Base-by-base conservation (phyloP, 805 yeast species). In the Teunomyces barrocoloradensis region DNA sequence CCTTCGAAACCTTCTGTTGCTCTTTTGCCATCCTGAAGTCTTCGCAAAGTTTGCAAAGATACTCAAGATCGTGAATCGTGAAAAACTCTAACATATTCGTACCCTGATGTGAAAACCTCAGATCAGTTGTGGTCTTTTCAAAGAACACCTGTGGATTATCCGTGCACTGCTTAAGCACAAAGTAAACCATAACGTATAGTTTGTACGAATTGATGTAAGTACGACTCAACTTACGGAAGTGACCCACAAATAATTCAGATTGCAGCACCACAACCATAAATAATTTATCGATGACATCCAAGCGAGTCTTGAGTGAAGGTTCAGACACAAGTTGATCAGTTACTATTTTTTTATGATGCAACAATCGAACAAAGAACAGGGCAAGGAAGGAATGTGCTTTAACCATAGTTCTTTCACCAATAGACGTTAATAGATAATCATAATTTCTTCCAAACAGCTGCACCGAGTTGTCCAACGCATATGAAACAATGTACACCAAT, bases 201-300 rank as follows among this genome's bases (percentile, higher is more conserved):
- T 64, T 62, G 59, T 71, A 71, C 2, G 76, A 71, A 50, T 71
- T 73, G 45, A 68, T 61, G 53, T 73, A 72, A 4, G 63, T 63
- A 17, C 60, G 49, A 51, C 75, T 66, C 51, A 73, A 59, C 29
- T 61, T 63, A 20, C 71, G 42, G 57, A 73, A 73, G 51, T 69
- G 67, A 1, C 77, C 77, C 28, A 72, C 75, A 51, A 72, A 73
- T 6, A 71, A 54, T 43, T 72, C 77, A 1, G 76, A 69, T 45
- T 73, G 76, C 0, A 61, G 47, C 25, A 73, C 53, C 10, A 67
- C 61, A 32, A 65, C 56, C 11, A 55, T 58, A 47, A 71, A 69
- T 35, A 73, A 55, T 13, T 50, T 53, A 48, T 69, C 69, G 17
- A 68, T 58, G 2, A 66, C 68, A 29, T 66, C 66, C 11, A 64